Evolutionary conservation across 148 eudicot species (phyloP).

Genomic region (Linanthus parryae): DNA sequence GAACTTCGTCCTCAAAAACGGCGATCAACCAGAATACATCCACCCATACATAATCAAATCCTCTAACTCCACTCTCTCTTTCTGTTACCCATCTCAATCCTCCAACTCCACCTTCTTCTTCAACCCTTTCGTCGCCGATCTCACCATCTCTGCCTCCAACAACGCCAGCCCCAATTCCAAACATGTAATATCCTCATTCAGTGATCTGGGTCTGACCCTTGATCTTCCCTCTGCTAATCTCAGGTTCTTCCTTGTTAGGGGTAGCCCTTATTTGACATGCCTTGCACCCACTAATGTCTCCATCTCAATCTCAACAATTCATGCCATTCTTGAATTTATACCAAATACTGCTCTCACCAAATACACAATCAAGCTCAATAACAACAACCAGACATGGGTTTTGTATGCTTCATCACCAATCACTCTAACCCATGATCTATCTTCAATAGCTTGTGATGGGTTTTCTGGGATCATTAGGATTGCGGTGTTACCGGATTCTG

Average conservation of each 20-base stretch:
- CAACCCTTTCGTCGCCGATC: constrained; percentile 64
- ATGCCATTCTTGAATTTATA: constrained; percentile 48
- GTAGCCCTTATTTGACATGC: constrained; percentile 80
- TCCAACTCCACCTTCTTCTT: constrained; percentile 43
- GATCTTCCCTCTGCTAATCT: constrained; percentile 63
- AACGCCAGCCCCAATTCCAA: constrained; percentile 20
- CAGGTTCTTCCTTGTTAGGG: constrained; percentile 67
- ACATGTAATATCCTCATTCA: constrained; percentile 49
- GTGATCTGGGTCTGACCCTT: constrained; percentile 69
- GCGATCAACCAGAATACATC: constrained; percentile 87
- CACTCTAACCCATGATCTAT: constrained; percentile 38
- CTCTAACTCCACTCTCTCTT: constrained; percentile 48
- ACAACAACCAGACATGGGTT: constrained; percentile 77
- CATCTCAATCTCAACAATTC: constrained; percentile 53
- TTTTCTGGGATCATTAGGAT: constrained; percentile 66
- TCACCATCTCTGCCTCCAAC: constrained; percentile 43
- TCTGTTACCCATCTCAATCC: constrained; percentile 66
- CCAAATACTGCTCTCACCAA: constrained; percentile 48
- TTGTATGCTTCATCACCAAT: constrained; percentile 63
- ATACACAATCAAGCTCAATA: constrained; percentile 55
- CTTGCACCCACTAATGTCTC: constrained; percentile 21
- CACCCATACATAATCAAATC: constrained; percentile 78
- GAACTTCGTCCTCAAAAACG: constrained; percentile 76
- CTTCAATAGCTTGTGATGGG: constrained; percentile 36
- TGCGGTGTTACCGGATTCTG: constrained; percentile 46